A percentile compares a stretch with the other conserved stretches of the same genome.
Evolutionary conservation across 441 rosid species (phyloP).

Genomic region (Corymbia calophylla): DNA sequence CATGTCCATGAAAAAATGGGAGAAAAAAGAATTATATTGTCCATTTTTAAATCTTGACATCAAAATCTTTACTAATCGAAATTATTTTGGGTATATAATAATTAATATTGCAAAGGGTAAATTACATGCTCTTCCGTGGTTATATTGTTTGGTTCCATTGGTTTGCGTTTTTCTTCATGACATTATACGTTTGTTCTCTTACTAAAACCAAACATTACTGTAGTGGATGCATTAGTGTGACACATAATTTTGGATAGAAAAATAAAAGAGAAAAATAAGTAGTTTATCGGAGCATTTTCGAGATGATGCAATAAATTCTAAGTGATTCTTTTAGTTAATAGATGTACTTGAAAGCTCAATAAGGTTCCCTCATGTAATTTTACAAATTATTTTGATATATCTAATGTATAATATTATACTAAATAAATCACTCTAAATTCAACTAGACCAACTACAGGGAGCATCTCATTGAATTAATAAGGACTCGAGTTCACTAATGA

Average conservation of each 20-base stretch:
- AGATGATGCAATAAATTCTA: too few relatives aligned
- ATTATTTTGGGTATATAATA: background rate
- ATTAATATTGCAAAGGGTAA: background rate
- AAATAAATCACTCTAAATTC: background rate
- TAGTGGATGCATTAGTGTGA: too few relatives aligned
- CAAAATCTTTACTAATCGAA: background rate
- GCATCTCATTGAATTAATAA: background rate
- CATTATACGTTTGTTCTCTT: background rate
- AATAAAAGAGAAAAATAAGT: background rate
- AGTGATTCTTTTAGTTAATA: background rate
- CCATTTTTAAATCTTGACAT: background rate
- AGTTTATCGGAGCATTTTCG: too few relatives aligned
- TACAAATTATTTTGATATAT: too few relatives aligned
- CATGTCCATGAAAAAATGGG: background rate
- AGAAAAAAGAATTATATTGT: background rate
- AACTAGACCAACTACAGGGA: background rate
- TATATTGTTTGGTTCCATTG: too few relatives aligned
- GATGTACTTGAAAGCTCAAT: too few relatives aligned
- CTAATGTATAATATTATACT: background rate
- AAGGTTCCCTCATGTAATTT: background rate
- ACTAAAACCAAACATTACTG: background rate
- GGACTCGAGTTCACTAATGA: background rate
- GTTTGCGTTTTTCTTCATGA: background rate
- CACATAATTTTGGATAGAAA: too few relatives aligned
- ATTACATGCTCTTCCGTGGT: background rate